Evolutionary conservation across 345 rosid species (phyloP), one percentile per base, ranked within the genome.

Genomic region (Gossypium arboreum): DNA sequence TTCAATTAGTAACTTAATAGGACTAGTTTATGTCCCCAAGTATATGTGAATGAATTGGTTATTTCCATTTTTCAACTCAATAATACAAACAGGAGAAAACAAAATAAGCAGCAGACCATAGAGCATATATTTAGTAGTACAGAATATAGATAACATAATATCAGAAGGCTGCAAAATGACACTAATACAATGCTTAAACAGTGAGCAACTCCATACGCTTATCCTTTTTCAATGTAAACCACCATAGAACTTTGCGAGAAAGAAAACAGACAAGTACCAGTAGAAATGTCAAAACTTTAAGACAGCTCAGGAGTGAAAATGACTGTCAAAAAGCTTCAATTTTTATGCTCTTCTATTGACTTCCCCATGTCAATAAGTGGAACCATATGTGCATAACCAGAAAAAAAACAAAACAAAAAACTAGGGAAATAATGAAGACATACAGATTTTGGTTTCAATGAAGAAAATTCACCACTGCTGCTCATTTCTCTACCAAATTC

Each of bases 401-500:
- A 2, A 2, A 27, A 27, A 24, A 24, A 24, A 24, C 24, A 20
- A 20, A 20, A 20, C 22, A 20, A 20, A 24, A 24, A 24, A 1
- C 58, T 64, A 61, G 67, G 59, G 55, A 25, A 59, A 68, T 54
- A 57, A 61, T 72, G 77, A 71, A 56, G 70, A 86, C 93, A 81
- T 88, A 91, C 97, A 65, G 86, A 70, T 89, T 83, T 86, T 12
- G 78, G 64, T 55, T 84, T 89, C 79, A 79, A 64, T 5, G 83
- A 83, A 16, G 88, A 73, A 64, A 73, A 73, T 73, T 80, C 91
- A 41, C 83, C 83, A 59, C 75, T 81, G 74, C 88, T 84, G 84
- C 86, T 86, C 83, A 84, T 85, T 84, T 87, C 92, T 81, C 93
- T 88, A 44, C 87, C 81, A 73, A 81, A 85, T 17, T 89, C 97